Conservation (phyloP, 2,329 filamentous ascomycete species). For the Daldinia sp. region DNA sequence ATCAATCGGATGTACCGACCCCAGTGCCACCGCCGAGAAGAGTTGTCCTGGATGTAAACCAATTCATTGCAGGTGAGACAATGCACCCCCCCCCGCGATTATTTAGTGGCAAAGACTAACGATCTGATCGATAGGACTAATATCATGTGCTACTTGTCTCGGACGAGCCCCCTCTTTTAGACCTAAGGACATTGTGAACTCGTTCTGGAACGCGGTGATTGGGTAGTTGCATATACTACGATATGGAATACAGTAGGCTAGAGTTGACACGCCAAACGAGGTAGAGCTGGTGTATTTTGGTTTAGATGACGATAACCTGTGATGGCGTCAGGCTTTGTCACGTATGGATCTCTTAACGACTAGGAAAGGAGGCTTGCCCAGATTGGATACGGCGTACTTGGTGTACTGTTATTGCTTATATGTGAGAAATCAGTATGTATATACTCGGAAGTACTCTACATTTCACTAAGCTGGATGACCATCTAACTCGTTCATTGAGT, state of each 20-base stretch:
- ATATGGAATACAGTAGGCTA: neutral
- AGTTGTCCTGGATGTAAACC: constrained; percentile 29
- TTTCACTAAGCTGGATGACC: no score
- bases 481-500: neutral
- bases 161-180: constrained; percentile 45
- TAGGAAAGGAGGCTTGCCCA: no score
- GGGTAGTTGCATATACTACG: constrained; percentile 8
- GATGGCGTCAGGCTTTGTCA: neutral
- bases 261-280: neutral
- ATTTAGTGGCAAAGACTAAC: constrained; percentile 1
- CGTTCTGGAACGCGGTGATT: constrained; percentile 45
- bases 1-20: neutral
- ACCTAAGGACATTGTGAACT: constrained; percentile 41
- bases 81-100: neutral
- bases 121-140: constrained; percentile 33
- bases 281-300: neutral
- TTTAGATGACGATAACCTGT: neutral
- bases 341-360: neutral
- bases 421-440: neutral
- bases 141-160: constrained; percentile 39
- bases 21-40: constrained; percentile 6
- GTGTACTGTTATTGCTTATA: no score
- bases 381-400: neutral
- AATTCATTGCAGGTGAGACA: constrained; percentile 29
- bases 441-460: neutral